These are phyloP conservation scores for Zostera marina DNA, from an alignment of 116 monocot genomes.

Conservation along the genomic window DNA sequence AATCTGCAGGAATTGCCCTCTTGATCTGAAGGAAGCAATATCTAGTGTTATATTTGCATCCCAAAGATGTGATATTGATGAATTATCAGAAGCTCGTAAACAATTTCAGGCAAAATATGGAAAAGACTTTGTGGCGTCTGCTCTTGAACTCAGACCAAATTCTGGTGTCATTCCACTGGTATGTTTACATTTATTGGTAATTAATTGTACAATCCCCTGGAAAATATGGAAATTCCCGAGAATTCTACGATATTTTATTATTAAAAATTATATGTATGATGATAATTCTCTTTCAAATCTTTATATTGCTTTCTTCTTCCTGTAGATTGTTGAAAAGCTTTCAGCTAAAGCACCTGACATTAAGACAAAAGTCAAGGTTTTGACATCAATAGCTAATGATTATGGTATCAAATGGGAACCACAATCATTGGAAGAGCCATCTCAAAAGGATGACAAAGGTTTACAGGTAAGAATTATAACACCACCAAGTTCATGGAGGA, in stretches of 20 bases:
- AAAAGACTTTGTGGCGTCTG: slow-evolving; percentile 61
- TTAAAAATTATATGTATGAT: background rate
- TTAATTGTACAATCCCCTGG: background rate
- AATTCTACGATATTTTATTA: too few relatives aligned
- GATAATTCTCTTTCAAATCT: background rate
- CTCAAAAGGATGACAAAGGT: slow-evolving; percentile 31
- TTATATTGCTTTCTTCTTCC: background rate
- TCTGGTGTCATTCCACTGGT: slow-evolving; percentile 70
- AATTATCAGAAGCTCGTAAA: slow-evolving; percentile 64
- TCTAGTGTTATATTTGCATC: slow-evolving; percentile 85
- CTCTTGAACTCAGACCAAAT: slow-evolving; percentile 49
- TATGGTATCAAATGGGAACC: slow-evolving; percentile 72
- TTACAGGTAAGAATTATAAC: slow-evolving; percentile 27
- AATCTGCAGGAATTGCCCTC: slow-evolving; percentile 55
- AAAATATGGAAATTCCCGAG: background rate
- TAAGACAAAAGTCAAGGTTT: slow-evolving; percentile 34
- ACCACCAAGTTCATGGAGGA: background rate
- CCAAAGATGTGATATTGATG: slow-evolving; percentile 72
- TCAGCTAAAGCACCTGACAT: slow-evolving; percentile 47
- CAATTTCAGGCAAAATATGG: slow-evolving; percentile 46
- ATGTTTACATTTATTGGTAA: slow-evolving; percentile 6
- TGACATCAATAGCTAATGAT: slow-evolving; percentile 64
- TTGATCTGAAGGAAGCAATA: slow-evolving; percentile 91
- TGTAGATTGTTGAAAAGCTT: slow-evolving; percentile 58
- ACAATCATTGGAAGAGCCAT: slow-evolving; percentile 43